Conservation (phyloP, 1,284 basidiomycete species). For the Ganoderma leucocontextum region DNA sequence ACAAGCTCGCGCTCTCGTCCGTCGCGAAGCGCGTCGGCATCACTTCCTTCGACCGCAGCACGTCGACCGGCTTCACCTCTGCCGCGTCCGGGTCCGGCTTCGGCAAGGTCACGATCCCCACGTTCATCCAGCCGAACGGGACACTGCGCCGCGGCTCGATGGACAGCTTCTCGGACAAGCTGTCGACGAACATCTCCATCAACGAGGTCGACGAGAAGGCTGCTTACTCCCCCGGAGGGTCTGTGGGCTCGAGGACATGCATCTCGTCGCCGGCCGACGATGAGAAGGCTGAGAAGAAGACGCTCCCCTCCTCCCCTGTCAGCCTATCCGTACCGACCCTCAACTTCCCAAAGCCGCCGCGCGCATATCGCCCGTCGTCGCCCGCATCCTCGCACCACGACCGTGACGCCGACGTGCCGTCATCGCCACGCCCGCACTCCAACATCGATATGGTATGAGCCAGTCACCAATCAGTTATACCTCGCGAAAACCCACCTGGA, state of each 20-base stretch:
- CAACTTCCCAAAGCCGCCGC: constrained; percentile 28
- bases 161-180: constrained; percentile 41
- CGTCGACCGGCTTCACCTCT: constrained; percentile 40
- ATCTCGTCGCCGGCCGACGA: constrained; percentile 32
- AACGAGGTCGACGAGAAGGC: constrained; percentile 36
- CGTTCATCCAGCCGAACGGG: constrained; percentile 40
- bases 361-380: constrained; percentile 20
- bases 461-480: not conserved
- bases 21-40: constrained; percentile 53
- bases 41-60: constrained; percentile 28
- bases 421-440: constrained; percentile 34
- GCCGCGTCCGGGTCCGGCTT: constrained; percentile 41
- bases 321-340: constrained; percentile 17
- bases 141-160: constrained; percentile 38
- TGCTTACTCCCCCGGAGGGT: constrained; percentile 37
- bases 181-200: constrained; percentile 43
- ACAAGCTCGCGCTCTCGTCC: constrained; percentile 52
- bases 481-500: not conserved
- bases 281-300: constrained; percentile 24
- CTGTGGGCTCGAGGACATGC: constrained; percentile 35
- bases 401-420: constrained; percentile 34
- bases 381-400: not conserved
- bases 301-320: constrained; percentile 15
- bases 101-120: constrained; percentile 42
- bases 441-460: constrained; percentile 37